Evolutionary conservation across 2,329 filamentous ascomycete genomes (phyloP), one percentile per base, ranked within the genome.

Genomic region (Thelonectria blattea): DNA sequence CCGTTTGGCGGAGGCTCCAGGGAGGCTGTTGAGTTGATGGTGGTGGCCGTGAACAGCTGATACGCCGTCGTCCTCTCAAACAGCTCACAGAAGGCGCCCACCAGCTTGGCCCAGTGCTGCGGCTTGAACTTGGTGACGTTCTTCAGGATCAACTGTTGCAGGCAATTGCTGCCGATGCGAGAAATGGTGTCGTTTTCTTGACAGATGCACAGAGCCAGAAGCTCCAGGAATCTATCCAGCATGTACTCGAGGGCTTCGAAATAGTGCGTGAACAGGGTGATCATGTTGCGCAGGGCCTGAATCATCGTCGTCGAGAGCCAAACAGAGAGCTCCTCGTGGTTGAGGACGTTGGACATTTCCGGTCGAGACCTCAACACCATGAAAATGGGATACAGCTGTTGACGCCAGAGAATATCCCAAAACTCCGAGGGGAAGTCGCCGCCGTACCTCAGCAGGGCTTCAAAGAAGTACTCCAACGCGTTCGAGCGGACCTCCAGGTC

Each of bases 281-380:
- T 98, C 91, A 99, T 97, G 78, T 98, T 97, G 60, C 95, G 89
- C 56, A 99, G 81, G 2, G 95, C 95, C 75, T 99, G 95, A 42
- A 99, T 99, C 92, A 99, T 97, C 9, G 95, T 99, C 0, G 95
- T 99, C 1, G 95, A 98, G 22, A 99, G 83, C 95, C 95, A 99
- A 2, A 99, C 95, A 0, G 95, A 98, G 18, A 98, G 83, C 73
- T 99, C 95, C 76, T 99, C 96, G 71, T 97, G 93, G 71, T 94
- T 98, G 37, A 94, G 85, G 14, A 94, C 93, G 72, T 97, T 97
- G 24, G 90, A 90, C 90, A 98, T 96, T 75, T 99, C 95, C 0
- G 94, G 96, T 65, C 95, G 92, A 17, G 95, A 97, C 67, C 96
- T 93, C 45, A 99, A 79, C 2, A 99, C 96, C 85, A 98, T 93